Conservation (phyloP, 75 land plant species). For the Gnetum montanum region DNA sequence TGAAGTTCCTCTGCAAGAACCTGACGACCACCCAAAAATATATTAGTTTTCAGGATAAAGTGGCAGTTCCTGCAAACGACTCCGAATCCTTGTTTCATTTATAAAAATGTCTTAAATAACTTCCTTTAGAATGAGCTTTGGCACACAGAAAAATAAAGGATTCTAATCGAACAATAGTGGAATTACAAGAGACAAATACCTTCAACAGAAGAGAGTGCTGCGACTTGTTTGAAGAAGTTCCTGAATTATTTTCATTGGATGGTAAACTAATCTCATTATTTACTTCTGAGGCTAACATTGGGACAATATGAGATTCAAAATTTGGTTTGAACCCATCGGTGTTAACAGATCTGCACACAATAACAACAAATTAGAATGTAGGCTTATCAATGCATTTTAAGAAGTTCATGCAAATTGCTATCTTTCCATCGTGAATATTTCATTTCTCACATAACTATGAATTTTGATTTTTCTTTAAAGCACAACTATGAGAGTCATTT, state of each 20-base stretch:
- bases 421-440: no score
- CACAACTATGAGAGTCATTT: no score
- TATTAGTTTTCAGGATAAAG: no score
- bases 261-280: constrained; percentile 32
- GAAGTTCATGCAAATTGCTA: no score
- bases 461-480: no score
- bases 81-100: no score
- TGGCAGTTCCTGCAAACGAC: no score
- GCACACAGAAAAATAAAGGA: constrained; percentile 4
- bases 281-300: constrained; percentile 66
- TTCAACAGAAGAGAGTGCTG: constrained; percentile 80
- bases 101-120: no score
- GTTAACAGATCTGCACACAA: constrained; percentile 63
- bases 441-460: no score
- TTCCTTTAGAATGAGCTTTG: neutral
- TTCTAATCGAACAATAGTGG: no score
- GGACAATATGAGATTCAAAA: constrained; percentile 80
- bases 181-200: constrained; percentile 39
- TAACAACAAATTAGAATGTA: neutral
- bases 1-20: constrained; percentile 66
- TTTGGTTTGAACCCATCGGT: constrained; percentile 96
- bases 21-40: no score
- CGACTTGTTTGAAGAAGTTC: constrained; percentile 24
- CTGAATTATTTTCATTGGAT: constrained; percentile 22
- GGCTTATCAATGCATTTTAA: no score